Percentiles rank a stretch among this genome's conserved stretches.
phyloP scores from a whole-genome alignment of 768 basidiomycete species.

The Leccinum sublutescens region DNA sequence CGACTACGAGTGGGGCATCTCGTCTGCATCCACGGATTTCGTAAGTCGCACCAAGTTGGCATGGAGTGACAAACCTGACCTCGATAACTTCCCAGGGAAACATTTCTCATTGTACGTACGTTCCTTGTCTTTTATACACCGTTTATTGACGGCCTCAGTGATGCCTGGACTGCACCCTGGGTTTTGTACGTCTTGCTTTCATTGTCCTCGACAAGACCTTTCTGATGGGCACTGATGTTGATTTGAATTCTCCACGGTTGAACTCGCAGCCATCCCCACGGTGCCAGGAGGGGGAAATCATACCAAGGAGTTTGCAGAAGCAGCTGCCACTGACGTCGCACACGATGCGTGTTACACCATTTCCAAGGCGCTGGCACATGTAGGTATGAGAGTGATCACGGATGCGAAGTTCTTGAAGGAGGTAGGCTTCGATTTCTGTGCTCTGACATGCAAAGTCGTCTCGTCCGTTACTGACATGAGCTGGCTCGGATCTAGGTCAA shows the following conservation, averaged over 20 bases:
- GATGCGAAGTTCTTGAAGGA: slow-evolving; percentile 62
- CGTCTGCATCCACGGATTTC: slow-evolving; percentile 77
- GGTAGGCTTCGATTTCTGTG: slow-evolving; percentile 34
- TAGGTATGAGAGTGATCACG: slow-evolving; percentile 63
- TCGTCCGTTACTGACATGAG: not conserved
- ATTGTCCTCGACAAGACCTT: not conserved
- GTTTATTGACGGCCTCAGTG: slow-evolving; percentile 28
- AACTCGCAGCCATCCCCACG: slow-evolving; percentile 69
- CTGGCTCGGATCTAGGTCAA: slow-evolving; percentile 38
- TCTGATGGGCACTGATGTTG: not conserved
- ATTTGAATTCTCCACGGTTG: not conserved
- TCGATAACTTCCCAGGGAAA: slow-evolving; percentile 37
- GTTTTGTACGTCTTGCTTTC: slow-evolving; percentile 37
- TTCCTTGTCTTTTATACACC: not conserved
- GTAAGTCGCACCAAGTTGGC: slow-evolving; percentile 42
- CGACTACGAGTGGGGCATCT: slow-evolving; percentile 66
- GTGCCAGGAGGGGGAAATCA: slow-evolving; percentile 73
- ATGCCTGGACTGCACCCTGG: slow-evolving; percentile 73
- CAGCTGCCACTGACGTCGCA: slow-evolving; percentile 57
- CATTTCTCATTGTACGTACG: slow-evolving; percentile 62
- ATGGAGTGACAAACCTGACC: not conserved
- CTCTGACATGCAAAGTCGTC: not conserved
- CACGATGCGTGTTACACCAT: slow-evolving; percentile 68
- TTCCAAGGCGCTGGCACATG: slow-evolving; percentile 68
- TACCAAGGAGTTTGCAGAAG: slow-evolving; percentile 61